A percentile compares a stretch with the other conserved stretches of the same genome.
phyloP scores from a whole-genome alignment of 106 monocot species.

The Dendrobium catenatum region DNA sequence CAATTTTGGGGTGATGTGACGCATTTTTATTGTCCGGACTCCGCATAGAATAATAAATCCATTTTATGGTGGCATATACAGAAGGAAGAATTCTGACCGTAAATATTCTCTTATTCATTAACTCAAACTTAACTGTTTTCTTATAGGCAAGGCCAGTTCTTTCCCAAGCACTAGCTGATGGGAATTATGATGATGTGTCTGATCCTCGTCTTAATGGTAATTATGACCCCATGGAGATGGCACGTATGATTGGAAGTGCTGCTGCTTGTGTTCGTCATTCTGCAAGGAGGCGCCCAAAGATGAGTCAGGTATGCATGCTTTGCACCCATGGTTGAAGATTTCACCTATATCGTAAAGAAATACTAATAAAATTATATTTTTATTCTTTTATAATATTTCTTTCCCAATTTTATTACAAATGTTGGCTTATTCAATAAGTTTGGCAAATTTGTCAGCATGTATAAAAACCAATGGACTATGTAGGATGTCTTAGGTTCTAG shows the following conservation, averaged over 20 bases:
- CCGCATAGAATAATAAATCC: no score
- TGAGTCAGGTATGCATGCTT: conserved; percentile 69
- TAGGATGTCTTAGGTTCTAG: no score
- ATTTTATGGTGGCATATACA: neutral
- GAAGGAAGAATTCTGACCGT: neutral
- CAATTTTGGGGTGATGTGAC: no score
- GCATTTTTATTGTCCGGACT: no score
- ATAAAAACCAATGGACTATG: no score
- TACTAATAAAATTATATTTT: neutral
- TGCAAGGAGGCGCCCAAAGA: conserved; percentile 80
- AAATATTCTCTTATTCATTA: neutral
- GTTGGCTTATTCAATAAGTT: no score
- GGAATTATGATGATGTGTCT: conserved; percentile 62
- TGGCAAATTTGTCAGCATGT: no score
- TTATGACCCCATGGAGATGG: conserved; percentile 68
- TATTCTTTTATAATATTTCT: neutral
- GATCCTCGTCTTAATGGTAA: conserved; percentile 53
- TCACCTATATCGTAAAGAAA: neutral
- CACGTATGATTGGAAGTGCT: conserved; percentile 64
- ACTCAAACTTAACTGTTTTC: neutral
- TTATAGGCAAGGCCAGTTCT: conserved; percentile 58
- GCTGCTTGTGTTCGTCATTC: conserved; percentile 84
- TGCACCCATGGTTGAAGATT: neutral
- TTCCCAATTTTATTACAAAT: no score
- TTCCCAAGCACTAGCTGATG: conserved; percentile 47